phyloP scores from a whole-genome alignment of 805 yeast species.

The Kluyveromyces aestuarii region DNA sequence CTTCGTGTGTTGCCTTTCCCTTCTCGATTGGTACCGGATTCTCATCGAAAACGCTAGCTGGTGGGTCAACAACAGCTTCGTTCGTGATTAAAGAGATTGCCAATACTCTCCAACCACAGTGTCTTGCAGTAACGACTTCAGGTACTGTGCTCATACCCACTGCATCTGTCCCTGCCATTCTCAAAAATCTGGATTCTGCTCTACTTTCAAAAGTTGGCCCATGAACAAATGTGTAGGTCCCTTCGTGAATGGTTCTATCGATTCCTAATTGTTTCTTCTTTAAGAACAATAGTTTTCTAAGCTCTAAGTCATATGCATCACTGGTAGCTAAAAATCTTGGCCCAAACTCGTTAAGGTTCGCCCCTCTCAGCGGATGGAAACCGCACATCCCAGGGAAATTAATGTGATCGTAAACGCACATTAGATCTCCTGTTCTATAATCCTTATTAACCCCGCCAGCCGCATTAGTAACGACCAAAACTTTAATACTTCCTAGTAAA shows the following conservation, averaged over 20 bases:
- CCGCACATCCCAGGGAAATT: constrained; percentile 91
- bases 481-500: constrained; percentile 43
- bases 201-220: constrained; percentile 94
- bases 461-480: constrained; percentile 84
- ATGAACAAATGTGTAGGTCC: constrained; percentile 72
- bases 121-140: constrained; percentile 88
- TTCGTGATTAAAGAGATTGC: constrained; percentile 86
- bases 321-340: constrained; percentile 82
- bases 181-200: constrained; percentile 78
- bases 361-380: constrained; percentile 77
- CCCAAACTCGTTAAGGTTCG: constrained; percentile 71
- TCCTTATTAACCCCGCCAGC: constrained; percentile 77
- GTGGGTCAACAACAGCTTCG: constrained; percentile 60
- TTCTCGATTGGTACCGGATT: constrained; percentile 44
- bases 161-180: constrained; percentile 75
- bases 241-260: constrained; percentile 67
- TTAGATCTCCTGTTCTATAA: constrained; percentile 76
- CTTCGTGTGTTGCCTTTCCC: constrained; percentile 87
- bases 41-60: constrained; percentile 55
- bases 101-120: constrained; percentile 69
- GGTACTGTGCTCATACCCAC: constrained; percentile 99
- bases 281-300: constrained; percentile 53
- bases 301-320: constrained; percentile 75
- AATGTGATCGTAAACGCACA: constrained; percentile 85
- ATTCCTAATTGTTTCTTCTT: constrained; percentile 42